phyloP scores from a whole-genome alignment of 305 asterid species.

The Withania somnifera region DNA sequence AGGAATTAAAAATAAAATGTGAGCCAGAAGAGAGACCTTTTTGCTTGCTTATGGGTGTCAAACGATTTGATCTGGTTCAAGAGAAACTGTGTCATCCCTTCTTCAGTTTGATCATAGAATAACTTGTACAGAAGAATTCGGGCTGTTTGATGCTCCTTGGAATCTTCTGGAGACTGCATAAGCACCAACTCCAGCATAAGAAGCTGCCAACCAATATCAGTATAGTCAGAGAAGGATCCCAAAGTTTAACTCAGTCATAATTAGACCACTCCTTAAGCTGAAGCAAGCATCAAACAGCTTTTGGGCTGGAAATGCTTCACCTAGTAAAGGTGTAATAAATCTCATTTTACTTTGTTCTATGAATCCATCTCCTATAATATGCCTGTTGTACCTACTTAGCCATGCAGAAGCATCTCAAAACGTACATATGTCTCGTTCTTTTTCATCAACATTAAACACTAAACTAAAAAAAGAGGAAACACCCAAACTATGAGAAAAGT shows the following conservation, averaged over 20 bases:
- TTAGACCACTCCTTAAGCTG: not conserved
- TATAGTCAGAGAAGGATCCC: slow-evolving; percentile 20
- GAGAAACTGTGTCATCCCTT: slow-evolving; percentile 85
- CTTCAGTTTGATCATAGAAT: slow-evolving; percentile 98
- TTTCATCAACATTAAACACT: not conserved
- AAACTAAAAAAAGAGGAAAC: not conserved
- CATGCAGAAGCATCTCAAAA: not conserved
- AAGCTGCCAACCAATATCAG: slow-evolving; percentile 42
- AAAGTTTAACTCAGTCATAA: not conserved
- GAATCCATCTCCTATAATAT: not conserved
- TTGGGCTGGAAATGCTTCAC: not conserved
- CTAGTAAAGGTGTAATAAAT: not conserved
- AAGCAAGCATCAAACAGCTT: not conserved
- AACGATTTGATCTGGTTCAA: slow-evolving; percentile 83
- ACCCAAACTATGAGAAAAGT: not conserved
- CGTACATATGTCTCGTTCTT: not conserved
- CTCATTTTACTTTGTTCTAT: not conserved
- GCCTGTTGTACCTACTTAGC: not conserved
- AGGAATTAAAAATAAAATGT: not conserved
- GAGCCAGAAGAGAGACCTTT: slow-evolving; percentile 44
- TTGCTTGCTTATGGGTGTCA: slow-evolving; percentile 76
- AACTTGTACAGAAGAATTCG: slow-evolving; percentile 92
- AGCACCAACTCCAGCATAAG: slow-evolving; percentile 89
- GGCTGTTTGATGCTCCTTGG: slow-evolving; percentile 83
- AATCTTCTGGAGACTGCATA: slow-evolving; percentile 68